Conservation (phyloP, 1,284 basidiomycete species). For the Thelephora terrestris region DNA sequence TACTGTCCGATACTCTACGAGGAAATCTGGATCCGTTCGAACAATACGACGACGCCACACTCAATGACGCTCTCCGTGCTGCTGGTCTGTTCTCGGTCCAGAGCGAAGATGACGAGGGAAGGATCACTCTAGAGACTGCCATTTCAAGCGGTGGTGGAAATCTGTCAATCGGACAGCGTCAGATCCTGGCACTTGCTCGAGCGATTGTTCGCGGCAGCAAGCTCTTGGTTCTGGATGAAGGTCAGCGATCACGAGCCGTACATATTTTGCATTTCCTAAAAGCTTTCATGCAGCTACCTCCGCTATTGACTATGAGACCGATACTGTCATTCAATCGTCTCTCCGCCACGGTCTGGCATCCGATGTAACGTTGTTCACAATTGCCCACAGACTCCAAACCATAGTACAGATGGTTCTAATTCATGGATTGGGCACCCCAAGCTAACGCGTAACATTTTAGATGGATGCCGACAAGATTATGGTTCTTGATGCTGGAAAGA, state of each 20-base stretch:
- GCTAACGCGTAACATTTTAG: neutral
- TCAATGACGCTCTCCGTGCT: slow-evolving; percentile 20
- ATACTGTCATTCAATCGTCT: slow-evolving; percentile 27
- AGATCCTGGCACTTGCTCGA: slow-evolving; percentile 32
- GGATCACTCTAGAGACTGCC: slow-evolving; percentile 25
- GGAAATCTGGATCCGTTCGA: slow-evolving; percentile 38
- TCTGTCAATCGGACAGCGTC: slow-evolving; percentile 42
- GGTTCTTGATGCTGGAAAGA: neutral
- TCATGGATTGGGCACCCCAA: neutral
- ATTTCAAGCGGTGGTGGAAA: slow-evolving; percentile 30
- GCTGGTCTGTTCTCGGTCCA: slow-evolving; percentile 24
- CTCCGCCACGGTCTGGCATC: slow-evolving; percentile 38
- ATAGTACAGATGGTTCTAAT: slow-evolving; percentile 20
- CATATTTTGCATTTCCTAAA: neutral
- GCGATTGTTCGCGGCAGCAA: slow-evolving; percentile 25
- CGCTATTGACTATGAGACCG: slow-evolving; percentile 27
- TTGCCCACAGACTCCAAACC: slow-evolving; percentile 61
- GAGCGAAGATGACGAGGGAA: slow-evolving; percentile 15
- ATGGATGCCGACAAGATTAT: slow-evolving; percentile 6
- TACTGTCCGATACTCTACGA: slow-evolving; percentile 25
- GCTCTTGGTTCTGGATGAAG: slow-evolving; percentile 27
- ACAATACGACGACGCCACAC: slow-evolving; percentile 37
- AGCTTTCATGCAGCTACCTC: slow-evolving; percentile 33
- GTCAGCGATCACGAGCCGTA: slow-evolving; percentile 5
- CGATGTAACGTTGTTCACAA: slow-evolving; percentile 48